phyloP scores from a whole-genome alignment of 192 early-diverging fungal genomes.

The Anaeromyces robustus region DNA sequence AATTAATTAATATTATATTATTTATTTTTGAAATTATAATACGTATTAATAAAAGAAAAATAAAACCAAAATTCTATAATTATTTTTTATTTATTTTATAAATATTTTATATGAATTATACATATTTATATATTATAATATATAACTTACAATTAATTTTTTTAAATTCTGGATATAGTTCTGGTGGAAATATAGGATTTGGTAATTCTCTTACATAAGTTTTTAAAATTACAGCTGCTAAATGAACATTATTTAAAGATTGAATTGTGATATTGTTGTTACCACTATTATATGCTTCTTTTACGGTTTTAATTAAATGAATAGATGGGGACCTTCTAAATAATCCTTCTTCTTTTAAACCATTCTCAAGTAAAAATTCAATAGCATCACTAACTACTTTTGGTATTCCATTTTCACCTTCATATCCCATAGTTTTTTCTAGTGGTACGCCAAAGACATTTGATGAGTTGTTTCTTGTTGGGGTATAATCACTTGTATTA shows the following conservation, averaged over 20 bases:
- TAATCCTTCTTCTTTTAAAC: slow-evolving; percentile 6
- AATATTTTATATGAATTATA: no score
- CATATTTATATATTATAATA: no score
- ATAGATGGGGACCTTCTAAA: neutral
- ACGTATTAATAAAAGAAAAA: no score
- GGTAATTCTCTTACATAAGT: neutral
- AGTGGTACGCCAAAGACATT: slow-evolving; percentile 59
- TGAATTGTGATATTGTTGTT: neutral
- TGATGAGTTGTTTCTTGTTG: slow-evolving; percentile 17
- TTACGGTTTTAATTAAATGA: neutral
- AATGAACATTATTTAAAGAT: neutral
- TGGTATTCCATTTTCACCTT: slow-evolving; percentile 61
- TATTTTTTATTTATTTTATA: no score
- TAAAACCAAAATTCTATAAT: no score
- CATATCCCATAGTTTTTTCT: slow-evolving; percentile 54
- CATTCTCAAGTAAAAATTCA: slow-evolving; percentile 46
- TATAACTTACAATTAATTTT: neutral
- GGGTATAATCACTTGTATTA: neutral
- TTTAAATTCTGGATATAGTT: neutral
- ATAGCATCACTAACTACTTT: slow-evolving; percentile 56
- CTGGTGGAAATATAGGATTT: neutral
- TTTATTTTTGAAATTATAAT: no score
- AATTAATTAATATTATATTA: no score
- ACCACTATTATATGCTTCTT: neutral
- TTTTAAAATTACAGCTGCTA: neutral